Evolutionary conservation across 2,329 filamentous ascomycete genomes (phyloP).

Genomic region (Clonostachys chloroleuca): DNA sequence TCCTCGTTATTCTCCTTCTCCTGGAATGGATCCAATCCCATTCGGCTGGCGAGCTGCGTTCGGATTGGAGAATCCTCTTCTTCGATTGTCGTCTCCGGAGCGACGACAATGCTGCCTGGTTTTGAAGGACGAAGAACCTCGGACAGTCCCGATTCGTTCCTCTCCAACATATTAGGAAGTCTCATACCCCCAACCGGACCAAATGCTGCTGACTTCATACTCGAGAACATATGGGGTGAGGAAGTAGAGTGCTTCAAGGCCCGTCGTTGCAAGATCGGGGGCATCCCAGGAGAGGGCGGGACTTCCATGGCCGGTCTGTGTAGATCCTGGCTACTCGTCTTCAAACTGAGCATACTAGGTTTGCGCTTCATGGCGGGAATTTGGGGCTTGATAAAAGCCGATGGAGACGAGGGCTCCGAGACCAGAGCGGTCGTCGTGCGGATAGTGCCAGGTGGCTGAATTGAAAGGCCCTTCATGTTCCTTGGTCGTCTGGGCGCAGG

Average conservation of each 20-base stretch:
- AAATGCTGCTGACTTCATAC: slow-evolving; percentile 53
- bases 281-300: slow-evolving; percentile 48
- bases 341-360: slow-evolving; percentile 73
- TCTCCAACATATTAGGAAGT: slow-evolving; percentile 55
- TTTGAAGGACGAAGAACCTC: slow-evolving; percentile 51
- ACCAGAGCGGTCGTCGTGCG: slow-evolving; percentile 43
- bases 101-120: slow-evolving; percentile 20
- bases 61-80: slow-evolving; percentile 56
- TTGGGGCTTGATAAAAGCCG: slow-evolving; percentile 70
- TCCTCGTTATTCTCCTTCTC: slow-evolving; percentile 73
- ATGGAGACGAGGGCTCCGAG: slow-evolving; percentile 67
- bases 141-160: slow-evolving; percentile 57
- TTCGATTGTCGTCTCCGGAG: slow-evolving; percentile 37
- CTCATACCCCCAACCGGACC: slow-evolving; percentile 60
- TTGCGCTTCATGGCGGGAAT: slow-evolving; percentile 69
- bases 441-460: slow-evolving; percentile 57
- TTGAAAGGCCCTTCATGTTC: slow-evolving; percentile 80
- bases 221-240: slow-evolving; percentile 61
- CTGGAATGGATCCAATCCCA: slow-evolving; percentile 50
- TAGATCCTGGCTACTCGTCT: slow-evolving; percentile 61
- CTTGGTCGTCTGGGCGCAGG: slow-evolving; percentile 68
- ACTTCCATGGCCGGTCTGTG: slow-evolving; percentile 43
- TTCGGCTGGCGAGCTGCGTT: slow-evolving; percentile 57
- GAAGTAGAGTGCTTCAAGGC: slow-evolving; percentile 65
- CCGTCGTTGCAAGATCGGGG: slow-evolving; percentile 56